Evolutionary conservation across 2,329 filamentous ascomycete species (phyloP).

Genomic region (Aspergillus brasiliensis): DNA sequence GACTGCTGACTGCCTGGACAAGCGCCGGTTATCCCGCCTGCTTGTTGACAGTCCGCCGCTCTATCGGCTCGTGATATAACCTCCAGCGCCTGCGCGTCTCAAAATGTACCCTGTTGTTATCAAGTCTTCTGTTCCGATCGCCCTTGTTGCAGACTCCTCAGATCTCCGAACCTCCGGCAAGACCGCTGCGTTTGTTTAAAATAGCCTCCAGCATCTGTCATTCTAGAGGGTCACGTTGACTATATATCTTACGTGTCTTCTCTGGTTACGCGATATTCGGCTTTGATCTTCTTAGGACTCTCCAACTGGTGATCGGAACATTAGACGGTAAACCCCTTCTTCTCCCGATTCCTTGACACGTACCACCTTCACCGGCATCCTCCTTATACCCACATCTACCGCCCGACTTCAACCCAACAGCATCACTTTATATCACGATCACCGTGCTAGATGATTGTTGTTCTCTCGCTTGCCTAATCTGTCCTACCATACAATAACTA

Average conservation of each 20-base stretch:
- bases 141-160: conserved; percentile 38
- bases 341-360: conserved; percentile 14
- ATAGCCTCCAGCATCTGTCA: conserved; percentile 17
- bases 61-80: conserved; percentile 31
- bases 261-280: conserved; percentile 18
- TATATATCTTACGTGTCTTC: conserved; percentile 16
- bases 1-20: conserved; percentile 34
- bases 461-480: conserved; percentile 8
- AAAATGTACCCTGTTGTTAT: conserved; percentile 45
- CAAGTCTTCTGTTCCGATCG: conserved; percentile 39
- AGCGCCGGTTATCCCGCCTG: conserved; percentile 32
- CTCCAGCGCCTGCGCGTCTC: conserved; percentile 23
- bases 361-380: not conserved
- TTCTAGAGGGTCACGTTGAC: conserved; percentile 21
- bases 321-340: conserved; percentile 19
- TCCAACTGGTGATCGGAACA: conserved; percentile 31
- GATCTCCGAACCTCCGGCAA: conserved; percentile 34
- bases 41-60: conserved; percentile 36
- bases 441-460: conserved; percentile 5
- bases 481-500: conserved; percentile 2
- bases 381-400: not conserved
- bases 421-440: not conserved
- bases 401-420: conserved; percentile 6
- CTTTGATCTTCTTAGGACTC: conserved; percentile 27
- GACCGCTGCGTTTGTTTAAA: conserved; percentile 31